A percentile compares a stretch with the other conserved stretches of the same genome.
Evolutionary conservation across 169 alveolate species (phyloP).

Genomic region (Eimeria tenella): DNA sequence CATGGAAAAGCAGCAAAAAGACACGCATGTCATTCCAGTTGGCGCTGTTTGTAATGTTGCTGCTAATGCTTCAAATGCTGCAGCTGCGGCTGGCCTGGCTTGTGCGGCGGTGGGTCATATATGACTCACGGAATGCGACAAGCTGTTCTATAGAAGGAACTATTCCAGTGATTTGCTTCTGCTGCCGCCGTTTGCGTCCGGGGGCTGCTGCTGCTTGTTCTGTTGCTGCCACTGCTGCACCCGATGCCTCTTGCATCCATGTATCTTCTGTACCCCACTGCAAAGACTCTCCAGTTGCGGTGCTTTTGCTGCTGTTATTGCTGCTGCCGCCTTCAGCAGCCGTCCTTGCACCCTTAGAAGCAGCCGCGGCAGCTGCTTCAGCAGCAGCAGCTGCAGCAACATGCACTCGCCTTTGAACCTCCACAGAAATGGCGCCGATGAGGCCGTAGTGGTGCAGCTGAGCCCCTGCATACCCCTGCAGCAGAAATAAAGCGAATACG

Average conservation of each 20-base stretch:
- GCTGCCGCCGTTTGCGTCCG: neutral
- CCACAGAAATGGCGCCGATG: constrained; percentile 20
- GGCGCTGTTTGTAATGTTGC: neutral
- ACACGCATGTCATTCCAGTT: neutral
- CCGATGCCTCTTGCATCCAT: constrained; percentile 18
- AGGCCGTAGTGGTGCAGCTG: constrained; percentile 67
- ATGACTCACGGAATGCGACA: constrained; percentile 52
- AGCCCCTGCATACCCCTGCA: constrained; percentile 71
- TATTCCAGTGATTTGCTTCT: neutral
- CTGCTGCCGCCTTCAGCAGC: neutral
- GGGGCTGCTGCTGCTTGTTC: constrained; percentile 52
- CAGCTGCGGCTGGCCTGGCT: neutral
- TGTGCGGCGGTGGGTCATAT: neutral
- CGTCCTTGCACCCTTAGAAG: neutral
- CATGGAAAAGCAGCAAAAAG: neutral
- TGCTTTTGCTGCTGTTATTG: constrained; percentile 11
- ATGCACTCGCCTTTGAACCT: constrained; percentile 12
- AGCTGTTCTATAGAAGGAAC: constrained; percentile 48
- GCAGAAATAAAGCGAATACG: neutral
- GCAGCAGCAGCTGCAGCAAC: constrained; percentile 28
- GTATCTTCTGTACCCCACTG: neutral
- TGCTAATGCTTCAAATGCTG: neutral
- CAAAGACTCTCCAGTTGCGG: neutral
- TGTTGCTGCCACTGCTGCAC: neutral
- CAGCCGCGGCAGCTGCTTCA: neutral